phyloP scores from a whole-genome alignment of 2,329 filamentous ascomycete species.

The Colletotrichum scovillei region DNA sequence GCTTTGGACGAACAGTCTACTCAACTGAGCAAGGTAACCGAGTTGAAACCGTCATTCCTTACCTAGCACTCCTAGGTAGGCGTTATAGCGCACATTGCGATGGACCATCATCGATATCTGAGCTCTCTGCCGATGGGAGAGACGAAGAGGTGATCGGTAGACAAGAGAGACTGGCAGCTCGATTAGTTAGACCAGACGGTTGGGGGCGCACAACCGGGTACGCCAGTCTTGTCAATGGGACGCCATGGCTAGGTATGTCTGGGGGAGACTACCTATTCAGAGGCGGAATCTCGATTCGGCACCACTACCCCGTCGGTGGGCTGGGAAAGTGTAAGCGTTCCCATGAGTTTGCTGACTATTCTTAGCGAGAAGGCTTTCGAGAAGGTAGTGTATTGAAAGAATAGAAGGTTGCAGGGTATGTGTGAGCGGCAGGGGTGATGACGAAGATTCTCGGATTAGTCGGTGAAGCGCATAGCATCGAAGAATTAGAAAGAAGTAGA shows the following conservation, averaged over 20 bases:
- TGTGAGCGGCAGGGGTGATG: conserved; percentile 13
- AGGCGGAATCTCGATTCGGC: conserved; percentile 18
- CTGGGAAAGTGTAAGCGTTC: neutral
- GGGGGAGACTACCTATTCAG: neutral
- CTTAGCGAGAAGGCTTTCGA: neutral
- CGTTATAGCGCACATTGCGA: neutral
- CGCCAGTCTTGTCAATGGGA: neutral
- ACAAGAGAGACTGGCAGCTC: neutral
- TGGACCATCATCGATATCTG: conserved; percentile 1
- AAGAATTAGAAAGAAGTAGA: neutral
- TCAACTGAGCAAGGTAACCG: neutral
- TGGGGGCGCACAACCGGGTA: conserved; percentile 9
- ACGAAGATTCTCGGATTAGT: neutral
- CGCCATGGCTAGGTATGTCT: neutral
- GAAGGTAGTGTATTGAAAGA: conserved; percentile 3
- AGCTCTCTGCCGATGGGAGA: neutral
- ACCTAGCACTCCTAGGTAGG: neutral
- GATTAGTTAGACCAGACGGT: neutral
- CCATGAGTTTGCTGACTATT: neutral
- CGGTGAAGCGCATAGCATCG: neutral
- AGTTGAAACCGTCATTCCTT: conserved; percentile 11
- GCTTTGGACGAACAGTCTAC: conserved; percentile 27
- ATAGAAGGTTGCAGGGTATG: neutral
- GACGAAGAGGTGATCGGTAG: neutral
- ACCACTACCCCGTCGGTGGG: neutral